Percentiles rank a stretch among this genome's conserved stretches.
These are phyloP conservation scores for Diutina siamensis DNA, from an alignment of 1,139 yeast genomes.

Conservation along the genomic window DNA sequence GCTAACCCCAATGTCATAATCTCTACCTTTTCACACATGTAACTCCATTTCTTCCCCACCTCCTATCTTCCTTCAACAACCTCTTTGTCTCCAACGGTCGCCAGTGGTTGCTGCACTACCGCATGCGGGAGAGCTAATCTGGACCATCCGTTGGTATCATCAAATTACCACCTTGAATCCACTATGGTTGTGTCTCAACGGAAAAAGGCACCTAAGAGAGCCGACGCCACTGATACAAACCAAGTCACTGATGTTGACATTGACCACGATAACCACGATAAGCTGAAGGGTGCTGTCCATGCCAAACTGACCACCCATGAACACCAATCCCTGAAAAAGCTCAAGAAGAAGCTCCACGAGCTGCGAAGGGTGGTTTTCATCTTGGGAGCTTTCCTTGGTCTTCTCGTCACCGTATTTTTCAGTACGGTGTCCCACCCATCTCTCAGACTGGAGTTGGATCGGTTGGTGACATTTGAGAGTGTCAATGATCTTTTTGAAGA, in stretches of 20 bases:
- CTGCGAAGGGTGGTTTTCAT: constrained; percentile 38
- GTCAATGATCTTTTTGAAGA: constrained; percentile 42
- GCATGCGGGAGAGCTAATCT: too few relatives aligned
- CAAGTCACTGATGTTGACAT: background rate
- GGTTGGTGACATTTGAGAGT: constrained; percentile 42
- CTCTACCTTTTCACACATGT: too few relatives aligned
- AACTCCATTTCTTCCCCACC: too few relatives aligned
- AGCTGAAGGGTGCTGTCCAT: too few relatives aligned
- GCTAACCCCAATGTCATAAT: too few relatives aligned
- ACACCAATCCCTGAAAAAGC: background rate
- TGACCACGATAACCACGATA: too few relatives aligned
- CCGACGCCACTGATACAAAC: background rate
- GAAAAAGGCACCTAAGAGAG: background rate
- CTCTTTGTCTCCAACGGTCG: too few relatives aligned
- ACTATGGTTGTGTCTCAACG: background rate
- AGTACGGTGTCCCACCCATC: constrained; percentile 37
- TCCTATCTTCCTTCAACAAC: too few relatives aligned
- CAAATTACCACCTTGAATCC: too few relatives aligned
- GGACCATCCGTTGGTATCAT: too few relatives aligned
- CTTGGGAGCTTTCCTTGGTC: constrained; percentile 60
- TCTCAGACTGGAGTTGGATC: constrained; percentile 35
- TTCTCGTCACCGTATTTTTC: constrained; percentile 50
- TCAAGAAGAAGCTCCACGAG: constrained; percentile 15
- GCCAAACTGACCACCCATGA: background rate
- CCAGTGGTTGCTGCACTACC: too few relatives aligned